Evolutionary conservation across 108 stramenopile species (phyloP).

Genomic region (Pinguiococcus pyrenoidosus): DNA sequence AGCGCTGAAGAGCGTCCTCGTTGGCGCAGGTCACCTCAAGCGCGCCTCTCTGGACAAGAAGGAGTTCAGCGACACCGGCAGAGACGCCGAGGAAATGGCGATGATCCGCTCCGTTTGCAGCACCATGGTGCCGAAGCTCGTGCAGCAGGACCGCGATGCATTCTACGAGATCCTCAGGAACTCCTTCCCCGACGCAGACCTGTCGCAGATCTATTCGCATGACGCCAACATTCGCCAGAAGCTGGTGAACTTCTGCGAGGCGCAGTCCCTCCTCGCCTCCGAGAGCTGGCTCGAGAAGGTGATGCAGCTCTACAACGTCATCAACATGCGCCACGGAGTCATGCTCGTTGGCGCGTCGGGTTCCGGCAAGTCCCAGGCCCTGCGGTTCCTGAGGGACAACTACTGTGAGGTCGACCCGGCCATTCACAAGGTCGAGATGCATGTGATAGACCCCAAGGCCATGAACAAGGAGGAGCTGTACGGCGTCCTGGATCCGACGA

Average conservation of each 20-base stretch:
- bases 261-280: slow-evolving; percentile 37
- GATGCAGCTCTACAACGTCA: slow-evolving; percentile 81
- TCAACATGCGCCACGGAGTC: slow-evolving; percentile 69
- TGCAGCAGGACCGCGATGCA: slow-evolving; percentile 66
- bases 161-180: slow-evolving; percentile 65
- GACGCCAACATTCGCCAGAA: slow-evolving; percentile 52
- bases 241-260: slow-evolving; percentile 52
- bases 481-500: slow-evolving; percentile 86
- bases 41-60: slow-evolving; percentile 16
- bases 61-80: background rate
- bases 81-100: background rate
- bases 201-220: slow-evolving; percentile 80
- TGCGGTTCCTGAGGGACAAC: slow-evolving; percentile 57
- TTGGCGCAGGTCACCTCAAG: slow-evolving; percentile 37
- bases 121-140: slow-evolving; percentile 91
- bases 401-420: slow-evolving; percentile 57
- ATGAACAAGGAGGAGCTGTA: slow-evolving; percentile 76
- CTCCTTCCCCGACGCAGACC: slow-evolving; percentile 69
- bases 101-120: slow-evolving; percentile 56
- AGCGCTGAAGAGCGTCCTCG: slow-evolving; percentile 56
- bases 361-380: slow-evolving; percentile 59
- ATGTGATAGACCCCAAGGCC: slow-evolving; percentile 92
- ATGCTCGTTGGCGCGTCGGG: slow-evolving; percentile 90
- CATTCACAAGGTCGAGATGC: slow-evolving; percentile 69
- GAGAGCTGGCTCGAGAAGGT: slow-evolving; percentile 83